Evolutionary conservation across 495 filamentous ascomycete genomes (phyloP).

Genomic region (Aspergillus ellipticus): DNA sequence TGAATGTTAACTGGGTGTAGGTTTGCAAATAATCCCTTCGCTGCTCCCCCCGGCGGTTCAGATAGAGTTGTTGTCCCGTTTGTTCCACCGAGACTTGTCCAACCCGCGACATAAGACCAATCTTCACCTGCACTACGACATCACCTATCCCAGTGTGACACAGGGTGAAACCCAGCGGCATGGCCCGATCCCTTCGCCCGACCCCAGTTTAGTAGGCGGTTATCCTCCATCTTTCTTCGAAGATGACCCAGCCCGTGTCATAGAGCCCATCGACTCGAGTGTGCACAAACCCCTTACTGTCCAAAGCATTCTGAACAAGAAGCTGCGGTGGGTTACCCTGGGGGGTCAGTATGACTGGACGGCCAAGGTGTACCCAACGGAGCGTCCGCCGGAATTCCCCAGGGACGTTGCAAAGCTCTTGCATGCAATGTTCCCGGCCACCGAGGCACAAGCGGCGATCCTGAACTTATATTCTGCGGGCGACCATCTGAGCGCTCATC

Average conservation of each 20-base stretch:
- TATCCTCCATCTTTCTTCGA: constrained; percentile 47
- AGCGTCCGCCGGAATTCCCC: constrained; percentile 68
- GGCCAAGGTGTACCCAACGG: constrained; percentile 67
- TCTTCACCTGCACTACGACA: constrained; percentile 73
- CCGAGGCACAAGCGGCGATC: constrained; percentile 80
- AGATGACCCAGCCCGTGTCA: constrained; percentile 29
- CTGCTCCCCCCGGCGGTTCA: constrained; percentile 68
- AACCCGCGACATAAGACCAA: constrained; percentile 76
- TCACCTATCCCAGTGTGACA: constrained; percentile 58
- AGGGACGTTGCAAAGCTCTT: constrained; percentile 63
- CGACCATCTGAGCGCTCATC: constrained; percentile 82
- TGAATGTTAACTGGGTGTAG: constrained; percentile 41
- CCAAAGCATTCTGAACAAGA: constrained; percentile 63
- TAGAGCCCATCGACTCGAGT: constrained; percentile 60
- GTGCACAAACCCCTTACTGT: constrained; percentile 68
- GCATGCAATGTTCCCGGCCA: constrained; percentile 62
- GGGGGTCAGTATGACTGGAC: constrained; percentile 97
- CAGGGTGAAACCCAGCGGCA: constrained; percentile 7
- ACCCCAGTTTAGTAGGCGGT: background rate
- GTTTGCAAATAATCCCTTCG: constrained; percentile 69
- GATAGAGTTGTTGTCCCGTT: constrained; percentile 56
- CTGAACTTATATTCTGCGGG: constrained; percentile 86
- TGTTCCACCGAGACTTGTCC: constrained; percentile 79
- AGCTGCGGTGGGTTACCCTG: constrained; percentile 87
- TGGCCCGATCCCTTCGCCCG: background rate